phyloP scores from a whole-genome alignment of 116 monocot species.

The Cymodocea nodosa region DNA sequence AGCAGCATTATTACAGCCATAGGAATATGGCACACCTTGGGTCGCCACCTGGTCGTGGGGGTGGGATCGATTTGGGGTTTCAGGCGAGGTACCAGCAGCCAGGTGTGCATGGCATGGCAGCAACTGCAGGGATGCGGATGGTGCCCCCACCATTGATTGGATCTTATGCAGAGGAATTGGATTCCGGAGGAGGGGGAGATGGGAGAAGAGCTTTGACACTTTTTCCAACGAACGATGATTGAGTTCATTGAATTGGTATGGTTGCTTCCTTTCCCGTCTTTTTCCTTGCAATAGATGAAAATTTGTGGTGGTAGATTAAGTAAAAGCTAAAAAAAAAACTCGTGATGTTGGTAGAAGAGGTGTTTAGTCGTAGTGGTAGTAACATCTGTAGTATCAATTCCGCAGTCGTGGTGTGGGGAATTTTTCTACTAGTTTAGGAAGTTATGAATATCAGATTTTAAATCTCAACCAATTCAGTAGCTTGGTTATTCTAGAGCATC shows the following conservation, averaged over 20 bases:
- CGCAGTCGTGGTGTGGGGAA: not conserved
- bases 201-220: slow-evolving; percentile 49
- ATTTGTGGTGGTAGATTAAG: not conserved
- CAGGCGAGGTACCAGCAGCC: slow-evolving; percentile 17
- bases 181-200: slow-evolving; percentile 10
- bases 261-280: not conserved
- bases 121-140: slow-evolving; percentile 9
- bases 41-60: slow-evolving; percentile 15
- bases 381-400: not conserved
- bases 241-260: slow-evolving; percentile 7
- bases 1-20: slow-evolving; percentile 33
- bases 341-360: too few relatives aligned
- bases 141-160: slow-evolving; percentile 7
- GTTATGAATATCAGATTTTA: too few relatives aligned
- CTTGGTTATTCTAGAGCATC: too few relatives aligned
- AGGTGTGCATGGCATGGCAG: slow-evolving; percentile 35
- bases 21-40: slow-evolving; percentile 38
- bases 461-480: too few relatives aligned
- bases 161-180: slow-evolving; percentile 33
- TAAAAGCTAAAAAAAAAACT: too few relatives aligned
- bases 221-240: slow-evolving; percentile 60
- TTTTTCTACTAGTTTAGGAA: not conserved
- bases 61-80: slow-evolving; percentile 39
- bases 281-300: not conserved
- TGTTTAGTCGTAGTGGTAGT: not conserved